phyloP scores from a whole-genome alignment of 2,329 filamentous ascomycete genomes.

The Cordyceps farinosa region DNA sequence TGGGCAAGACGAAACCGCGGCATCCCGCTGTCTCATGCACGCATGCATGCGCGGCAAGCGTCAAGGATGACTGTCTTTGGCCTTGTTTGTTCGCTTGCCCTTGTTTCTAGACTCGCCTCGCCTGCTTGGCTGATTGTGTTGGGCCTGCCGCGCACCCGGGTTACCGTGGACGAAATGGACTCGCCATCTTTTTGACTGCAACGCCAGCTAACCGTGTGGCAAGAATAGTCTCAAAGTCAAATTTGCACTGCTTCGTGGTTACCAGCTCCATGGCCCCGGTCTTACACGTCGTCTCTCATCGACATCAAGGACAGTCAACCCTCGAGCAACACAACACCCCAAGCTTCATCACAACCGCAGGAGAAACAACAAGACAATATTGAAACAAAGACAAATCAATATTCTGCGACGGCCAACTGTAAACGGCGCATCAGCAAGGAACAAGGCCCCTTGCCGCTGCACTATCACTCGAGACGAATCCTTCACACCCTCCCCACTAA shows the following conservation, averaged over 20 bases:
- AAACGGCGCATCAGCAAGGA: neutral
- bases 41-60: constrained; percentile 4
- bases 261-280: neutral
- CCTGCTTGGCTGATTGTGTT: neutral
- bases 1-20: neutral
- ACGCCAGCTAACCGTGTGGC: constrained; percentile 7
- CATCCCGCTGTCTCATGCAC: neutral
- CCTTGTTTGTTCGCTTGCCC: neutral
- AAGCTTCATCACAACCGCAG: neutral
- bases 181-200: neutral
- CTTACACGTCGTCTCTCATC: neutral
- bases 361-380: neutral
- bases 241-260: neutral
- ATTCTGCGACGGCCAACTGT: neutral
- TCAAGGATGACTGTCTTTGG: neutral
- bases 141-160: neutral
- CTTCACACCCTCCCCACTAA: constrained; percentile 1
- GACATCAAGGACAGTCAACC: neutral
- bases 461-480: neutral
- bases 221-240: constrained; percentile 5
- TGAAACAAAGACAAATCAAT: neutral
- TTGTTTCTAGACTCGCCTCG: no score
- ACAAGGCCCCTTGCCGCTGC: neutral
- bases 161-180: neutral
- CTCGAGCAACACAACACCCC: neutral